Evolutionary conservation across 1,139 yeast genomes (phyloP).

Genomic region (Taphrina sp.): DNA sequence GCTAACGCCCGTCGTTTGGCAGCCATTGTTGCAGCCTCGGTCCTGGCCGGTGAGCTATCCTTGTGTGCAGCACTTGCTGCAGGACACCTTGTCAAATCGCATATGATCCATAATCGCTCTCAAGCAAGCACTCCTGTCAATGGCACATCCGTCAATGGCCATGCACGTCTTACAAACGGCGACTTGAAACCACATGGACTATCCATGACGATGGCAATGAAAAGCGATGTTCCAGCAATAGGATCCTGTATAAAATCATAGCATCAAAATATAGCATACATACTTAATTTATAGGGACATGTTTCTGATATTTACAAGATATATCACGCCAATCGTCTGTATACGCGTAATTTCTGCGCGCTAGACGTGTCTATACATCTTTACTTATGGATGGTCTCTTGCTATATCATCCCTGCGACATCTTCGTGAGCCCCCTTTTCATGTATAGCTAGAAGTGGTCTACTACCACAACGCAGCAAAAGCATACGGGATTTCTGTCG

Average conservation of each 20-base stretch:
- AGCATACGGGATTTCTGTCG: too few species aligned
- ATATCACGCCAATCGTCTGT: too few species aligned
- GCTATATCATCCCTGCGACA: too few species aligned
- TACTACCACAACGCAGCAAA: too few species aligned
- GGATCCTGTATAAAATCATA: constrained; percentile 31
- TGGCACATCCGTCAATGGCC: constrained; percentile 8
- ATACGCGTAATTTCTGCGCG: too few species aligned
- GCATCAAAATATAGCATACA: neutral
- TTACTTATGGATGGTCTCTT: too few species aligned
- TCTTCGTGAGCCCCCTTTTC: too few species aligned
- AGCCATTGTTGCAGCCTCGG: constrained; percentile 90
- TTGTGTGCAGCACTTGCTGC: constrained; percentile 95
- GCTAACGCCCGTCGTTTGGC: constrained; percentile 93
- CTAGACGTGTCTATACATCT: too few species aligned
- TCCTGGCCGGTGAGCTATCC: constrained; percentile 93
- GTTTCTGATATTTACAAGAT: too few species aligned
- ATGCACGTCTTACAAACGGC: neutral
- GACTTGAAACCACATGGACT: neutral
- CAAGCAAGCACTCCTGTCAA: constrained; percentile 25
- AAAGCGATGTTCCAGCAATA: constrained; percentile 9
- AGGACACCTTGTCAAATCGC: constrained; percentile 96
- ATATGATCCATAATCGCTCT: constrained; percentile 86
- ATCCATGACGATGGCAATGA: constrained; percentile 17
- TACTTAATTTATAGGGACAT: neutral
- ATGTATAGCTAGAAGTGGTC: too few species aligned